Evolutionary conservation across 139 green algal species (phyloP), one percentile per base, ranked within the genome.

Genomic region (Tetratostichococcus sp.): DNA sequence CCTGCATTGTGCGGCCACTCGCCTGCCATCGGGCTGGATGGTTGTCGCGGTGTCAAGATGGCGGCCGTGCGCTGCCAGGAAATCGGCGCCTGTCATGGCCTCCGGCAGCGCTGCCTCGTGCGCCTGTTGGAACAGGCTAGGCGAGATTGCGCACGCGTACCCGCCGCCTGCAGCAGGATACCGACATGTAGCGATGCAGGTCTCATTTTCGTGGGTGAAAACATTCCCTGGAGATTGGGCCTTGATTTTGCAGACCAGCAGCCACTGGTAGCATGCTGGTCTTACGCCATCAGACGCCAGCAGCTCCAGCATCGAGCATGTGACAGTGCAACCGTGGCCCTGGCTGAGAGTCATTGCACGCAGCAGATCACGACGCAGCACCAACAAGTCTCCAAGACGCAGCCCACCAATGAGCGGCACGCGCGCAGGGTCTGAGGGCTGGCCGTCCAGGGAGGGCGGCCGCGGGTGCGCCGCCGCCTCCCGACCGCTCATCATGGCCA

Each of bases 41-140:
- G 14, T 62, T 8, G 93, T 97, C 14, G 85, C 87, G 16, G 30
- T 42, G 75, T 97, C 93, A 35, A 81, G 84, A 70, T 97, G 93
- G 1, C 59, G 35, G 0, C 82, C 82, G 33, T 90, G 92, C 35
- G 33, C 66, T 21, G 67, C 25, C 58, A 95, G 50, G 74, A 97
- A 98, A 4, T 91, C 85, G 0, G 21, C 21, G 0, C 94, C 94
- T 0, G 14, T 59, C 14, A 98, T 78, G 23, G 4, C 17, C 19
- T 78, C 83, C 1, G 94, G 94, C 65, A 97, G 81, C 25, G 66
- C 25, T 1, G 30, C n/a, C 74, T 89, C 81, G 42, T 88, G 87
- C 17, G 73, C 23, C 35, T 81, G 66, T 0, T 66, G 59, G 70
- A 90, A 93, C 43, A 86, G 30, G 68, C 79, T 89, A 25, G 90